Conservation (phyloP, 2,329 filamentous ascomycete genomes). For the Penicillium verrucosum region DNA sequence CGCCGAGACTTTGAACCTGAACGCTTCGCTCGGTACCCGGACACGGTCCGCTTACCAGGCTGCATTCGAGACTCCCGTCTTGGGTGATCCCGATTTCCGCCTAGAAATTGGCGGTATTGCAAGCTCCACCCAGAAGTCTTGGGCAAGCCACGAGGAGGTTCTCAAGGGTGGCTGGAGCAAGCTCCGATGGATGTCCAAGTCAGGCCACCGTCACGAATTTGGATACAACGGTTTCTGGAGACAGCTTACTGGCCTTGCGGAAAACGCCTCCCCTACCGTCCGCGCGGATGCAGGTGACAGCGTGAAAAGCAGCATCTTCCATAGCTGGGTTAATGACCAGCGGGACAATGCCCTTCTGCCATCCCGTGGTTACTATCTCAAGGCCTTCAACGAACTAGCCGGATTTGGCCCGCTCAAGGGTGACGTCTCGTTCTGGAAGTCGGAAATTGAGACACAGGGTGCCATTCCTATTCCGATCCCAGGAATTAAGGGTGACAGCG, state of each 20-base stretch:
- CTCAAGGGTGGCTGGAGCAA: conserved; percentile 74
- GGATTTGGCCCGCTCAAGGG: conserved; percentile 79
- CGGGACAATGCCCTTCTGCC: conserved; percentile 84
- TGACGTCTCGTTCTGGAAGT: conserved; percentile 91
- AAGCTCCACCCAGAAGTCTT: conserved; percentile 82
- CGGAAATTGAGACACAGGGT: conserved; percentile 77
- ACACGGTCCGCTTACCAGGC: conserved; percentile 90
- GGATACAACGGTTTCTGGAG: conserved; percentile 82
- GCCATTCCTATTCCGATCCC: conserved; percentile 72
- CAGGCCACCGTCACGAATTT: conserved; percentile 70
- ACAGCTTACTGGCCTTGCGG: conserved; percentile 75
- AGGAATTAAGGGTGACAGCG: conserved; percentile 64
- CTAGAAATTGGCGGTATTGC: conserved; percentile 76
- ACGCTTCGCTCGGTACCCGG: conserved; percentile 83
- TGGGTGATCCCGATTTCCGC: conserved; percentile 77
- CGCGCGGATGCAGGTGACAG: conserved; percentile 84
- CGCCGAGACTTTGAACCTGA: conserved; percentile 81
- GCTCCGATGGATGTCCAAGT: conserved; percentile 66
- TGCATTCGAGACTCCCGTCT: conserved; percentile 75
- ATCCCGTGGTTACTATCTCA: conserved; percentile 74
- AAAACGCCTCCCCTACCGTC: conserved; percentile 74
- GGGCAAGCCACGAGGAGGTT: conserved; percentile 91
- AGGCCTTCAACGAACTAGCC: conserved; percentile 77
- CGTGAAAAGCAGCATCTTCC: conserved; percentile 81
- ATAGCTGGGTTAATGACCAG: conserved; percentile 75